A percentile compares a stretch with the other conserved stretches of the same genome.
Conservation (phyloP, 257 asterid genomes). For the Solanum peruvianum region DNA sequence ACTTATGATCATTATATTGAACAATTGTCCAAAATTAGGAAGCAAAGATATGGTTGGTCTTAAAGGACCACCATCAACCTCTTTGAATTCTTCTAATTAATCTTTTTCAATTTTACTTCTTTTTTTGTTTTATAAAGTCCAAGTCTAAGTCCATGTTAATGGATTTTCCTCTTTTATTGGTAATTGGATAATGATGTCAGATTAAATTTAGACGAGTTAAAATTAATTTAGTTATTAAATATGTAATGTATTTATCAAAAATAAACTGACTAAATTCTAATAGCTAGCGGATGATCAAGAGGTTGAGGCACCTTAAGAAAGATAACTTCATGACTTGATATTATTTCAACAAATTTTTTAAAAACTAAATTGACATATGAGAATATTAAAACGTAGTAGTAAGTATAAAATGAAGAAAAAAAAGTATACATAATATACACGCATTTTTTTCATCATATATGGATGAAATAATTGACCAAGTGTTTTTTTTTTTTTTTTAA, state of each 20-base stretch:
- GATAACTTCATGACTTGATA: not conserved
- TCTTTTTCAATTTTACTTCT: not conserved
- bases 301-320: not conserved
- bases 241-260: not conserved
- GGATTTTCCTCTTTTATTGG: not conserved
- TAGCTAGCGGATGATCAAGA: accelerated
- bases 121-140: not conserved
- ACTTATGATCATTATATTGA: not conserved
- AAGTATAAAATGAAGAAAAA: not conserved
- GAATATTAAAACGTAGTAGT: not conserved
- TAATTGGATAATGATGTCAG: not conserved
- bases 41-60: not conserved
- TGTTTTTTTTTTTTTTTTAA: not conserved
- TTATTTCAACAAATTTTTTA: not conserved
- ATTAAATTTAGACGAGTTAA: not conserved
- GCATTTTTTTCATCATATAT: not conserved
- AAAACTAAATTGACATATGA: not conserved
- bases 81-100: not conserved
- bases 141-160: not conserved
- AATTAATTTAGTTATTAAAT: not conserved
- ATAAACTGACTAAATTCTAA: not conserved
- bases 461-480: not conserved
- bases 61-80: not conserved
- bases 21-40: not conserved
- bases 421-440: not conserved